phyloP scores from a whole-genome alignment of 2,329 filamentous ascomycete genomes.

The Triangularia setosa region DNA sequence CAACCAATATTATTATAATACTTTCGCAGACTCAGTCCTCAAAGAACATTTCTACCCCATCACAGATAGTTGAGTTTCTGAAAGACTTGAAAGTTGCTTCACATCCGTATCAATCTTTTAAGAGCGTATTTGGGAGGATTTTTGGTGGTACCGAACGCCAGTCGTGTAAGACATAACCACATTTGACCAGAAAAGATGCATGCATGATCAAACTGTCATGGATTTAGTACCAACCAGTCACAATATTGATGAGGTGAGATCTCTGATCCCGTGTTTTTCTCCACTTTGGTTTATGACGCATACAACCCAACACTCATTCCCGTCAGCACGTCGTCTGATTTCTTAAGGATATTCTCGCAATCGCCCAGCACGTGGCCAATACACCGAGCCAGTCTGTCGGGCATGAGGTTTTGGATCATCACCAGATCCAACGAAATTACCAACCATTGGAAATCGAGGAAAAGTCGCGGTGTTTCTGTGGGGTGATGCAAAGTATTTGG shows the following conservation, averaged over 20 bases:
- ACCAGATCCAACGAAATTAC: not conserved
- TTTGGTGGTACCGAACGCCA: not conserved
- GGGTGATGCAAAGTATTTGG: not conserved
- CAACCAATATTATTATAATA: not conserved
- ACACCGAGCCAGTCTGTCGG: not conserved
- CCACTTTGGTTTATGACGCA: not conserved
- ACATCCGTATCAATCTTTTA: too few species aligned
- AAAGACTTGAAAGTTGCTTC: too few species aligned
- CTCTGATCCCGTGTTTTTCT: not conserved
- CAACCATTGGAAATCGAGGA: not conserved
- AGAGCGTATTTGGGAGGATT: not conserved
- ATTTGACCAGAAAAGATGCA: not conserved
- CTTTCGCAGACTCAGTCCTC: too few species aligned
- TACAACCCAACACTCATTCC: not conserved
- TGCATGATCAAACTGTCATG: not conserved
- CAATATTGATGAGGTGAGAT: not conserved
- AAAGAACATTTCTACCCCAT: too few species aligned
- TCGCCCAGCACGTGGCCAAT: not conserved
- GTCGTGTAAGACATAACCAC: not conserved
- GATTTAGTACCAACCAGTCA: not conserved
- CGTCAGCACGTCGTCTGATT: not conserved
- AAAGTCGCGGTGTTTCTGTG: not conserved
- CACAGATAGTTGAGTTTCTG: too few species aligned
- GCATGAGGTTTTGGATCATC: not conserved
- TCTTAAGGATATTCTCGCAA: not conserved